Evolutionary conservation across 2,329 filamentous ascomycete genomes (phyloP), one percentile per base, ranked within the genome.

Genomic region (Coniochaeta hoffmannii): DNA sequence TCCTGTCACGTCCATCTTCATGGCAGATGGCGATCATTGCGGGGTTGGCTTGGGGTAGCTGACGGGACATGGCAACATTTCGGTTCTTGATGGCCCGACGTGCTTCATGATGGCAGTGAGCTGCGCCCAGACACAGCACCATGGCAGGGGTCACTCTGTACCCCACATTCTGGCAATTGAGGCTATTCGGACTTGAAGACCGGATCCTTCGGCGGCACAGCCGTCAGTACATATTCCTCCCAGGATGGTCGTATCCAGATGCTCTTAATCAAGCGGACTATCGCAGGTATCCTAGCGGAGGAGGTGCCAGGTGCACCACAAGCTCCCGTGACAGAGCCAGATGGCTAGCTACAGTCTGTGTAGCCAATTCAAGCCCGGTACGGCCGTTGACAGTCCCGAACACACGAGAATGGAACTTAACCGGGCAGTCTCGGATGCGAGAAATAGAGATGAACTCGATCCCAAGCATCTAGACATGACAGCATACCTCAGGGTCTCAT

Each of bases 151-250:
- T 8, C 19, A 28, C n/a, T n/a, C 5, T 34, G 2, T 31, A 50
- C 49, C 49, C 49, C 49, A 50, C 49, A 32, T 11, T 28, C 15
- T 34, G 49, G 49, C 49, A 50, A 50, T 50, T 50, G 49, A 50
- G 49, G 49, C 49, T 50, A 50, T 50, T 50, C 49, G 31, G 49
- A 34, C n/a, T 19, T 50, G 26, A 32, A n/a, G n/a, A 32, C 41
- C 41, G 41, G 41, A 24, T 24, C 19, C 15, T 14, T 36, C 3
- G 17, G 34, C 10, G 15, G 3, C 34, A 7, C 12, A 14, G 34
- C 8, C 34, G 10, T 17, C 34, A 36, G 34, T 36, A n/a, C n/a
- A n/a, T n/a, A 24, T 41, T 41, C 17, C 14, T 36, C 15, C 32
- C 15, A 3, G 32, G 32, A 12, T 34, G 35, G 11, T 38, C 35